Percentiles rank a stretch among this genome's conserved stretches.
Evolutionary conservation across 306 rosid genomes (phyloP).

Genomic region (Rosa rugosa): DNA sequence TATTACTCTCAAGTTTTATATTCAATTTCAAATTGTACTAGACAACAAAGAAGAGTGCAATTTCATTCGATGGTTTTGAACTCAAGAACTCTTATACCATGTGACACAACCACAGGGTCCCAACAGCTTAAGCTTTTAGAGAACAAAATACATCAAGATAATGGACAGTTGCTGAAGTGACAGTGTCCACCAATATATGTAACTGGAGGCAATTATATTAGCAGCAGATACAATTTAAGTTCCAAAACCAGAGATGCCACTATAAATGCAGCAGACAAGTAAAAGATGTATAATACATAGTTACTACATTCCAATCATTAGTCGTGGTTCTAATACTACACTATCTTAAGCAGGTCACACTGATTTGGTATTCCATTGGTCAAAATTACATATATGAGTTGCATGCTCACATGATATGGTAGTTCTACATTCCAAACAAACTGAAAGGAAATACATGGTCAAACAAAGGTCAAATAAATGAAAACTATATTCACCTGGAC

Average conservation of each 20-base stretch:
- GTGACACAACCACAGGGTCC: too few relatives aligned
- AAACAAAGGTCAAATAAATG: slow-evolving; percentile 5
- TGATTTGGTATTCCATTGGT: background rate
- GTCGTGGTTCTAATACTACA: background rate
- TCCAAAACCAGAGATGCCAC: background rate
- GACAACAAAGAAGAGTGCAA: too few relatives aligned
- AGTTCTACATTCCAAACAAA: background rate
- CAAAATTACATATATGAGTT: background rate
- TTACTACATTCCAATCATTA: background rate
- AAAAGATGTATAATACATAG: background rate
- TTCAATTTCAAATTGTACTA: too few relatives aligned
- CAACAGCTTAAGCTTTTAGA: too few relatives aligned
- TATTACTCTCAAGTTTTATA: background rate
- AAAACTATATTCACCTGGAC: slow-evolving; percentile 49
- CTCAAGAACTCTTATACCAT: too few relatives aligned
- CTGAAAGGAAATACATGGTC: background rate
- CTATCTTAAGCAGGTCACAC: background rate
- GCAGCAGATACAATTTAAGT: background rate
- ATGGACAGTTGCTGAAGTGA: background rate
- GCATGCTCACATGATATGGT: background rate
- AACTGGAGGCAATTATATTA: background rate
- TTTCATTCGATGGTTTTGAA: too few relatives aligned
- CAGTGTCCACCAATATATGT: background rate
- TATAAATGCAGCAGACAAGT: background rate
- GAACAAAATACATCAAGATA: too few relatives aligned